A percentile compares a stretch with the other conserved stretches of the same genome.
These are phyloP conservation scores for Aspergillus amoenus DNA, from an alignment of 2,329 filamentous ascomycete genomes.

Conservation along the genomic window DNA sequence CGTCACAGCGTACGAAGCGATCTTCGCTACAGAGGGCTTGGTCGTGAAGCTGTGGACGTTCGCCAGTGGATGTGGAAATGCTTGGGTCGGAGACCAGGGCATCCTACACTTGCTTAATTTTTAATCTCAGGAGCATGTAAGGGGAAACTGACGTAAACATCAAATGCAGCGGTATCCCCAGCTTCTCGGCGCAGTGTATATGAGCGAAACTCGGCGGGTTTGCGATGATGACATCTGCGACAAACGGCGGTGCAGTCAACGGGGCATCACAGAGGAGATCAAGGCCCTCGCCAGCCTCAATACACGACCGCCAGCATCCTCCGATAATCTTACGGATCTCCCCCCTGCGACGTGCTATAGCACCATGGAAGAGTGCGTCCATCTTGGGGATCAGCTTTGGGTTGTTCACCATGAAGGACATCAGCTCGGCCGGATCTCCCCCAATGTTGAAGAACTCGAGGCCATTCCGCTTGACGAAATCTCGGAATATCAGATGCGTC, in stretches of 20 bases:
- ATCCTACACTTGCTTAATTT: conserved; percentile 50
- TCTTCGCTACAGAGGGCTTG: conserved; percentile 71
- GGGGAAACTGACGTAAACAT: conserved; percentile 71
- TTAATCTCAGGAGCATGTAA: not conserved
- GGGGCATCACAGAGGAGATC: conserved; percentile 42
- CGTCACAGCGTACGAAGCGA: conserved; percentile 74
- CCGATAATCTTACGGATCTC: conserved; percentile 74
- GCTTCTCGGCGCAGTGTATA: conserved; percentile 71
- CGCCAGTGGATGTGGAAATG: conserved; percentile 79
- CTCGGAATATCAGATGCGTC: conserved; percentile 67
- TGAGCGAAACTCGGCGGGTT: conserved; percentile 76
- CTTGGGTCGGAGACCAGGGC: conserved; percentile 82
- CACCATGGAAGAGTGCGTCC: conserved; percentile 71
- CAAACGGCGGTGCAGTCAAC: conserved; percentile 60
- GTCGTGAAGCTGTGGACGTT: conserved; percentile 74
- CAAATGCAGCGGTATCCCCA: conserved; percentile 74
- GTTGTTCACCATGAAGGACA: conserved; percentile 90
- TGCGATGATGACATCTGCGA: conserved; percentile 79
- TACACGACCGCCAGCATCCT: conserved; percentile 81
- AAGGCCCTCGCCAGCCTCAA: conserved; percentile 69
- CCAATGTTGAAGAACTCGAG: conserved; percentile 75
- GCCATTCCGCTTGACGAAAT: conserved; percentile 67
- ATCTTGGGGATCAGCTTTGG: conserved; percentile 81
- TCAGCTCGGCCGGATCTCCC: conserved; percentile 69
- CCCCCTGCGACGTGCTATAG: conserved; percentile 67